These are phyloP conservation scores for Boletus patriciae DNA, from an alignment of 768 basidiomycete species.

Conservation along the genomic window DNA sequence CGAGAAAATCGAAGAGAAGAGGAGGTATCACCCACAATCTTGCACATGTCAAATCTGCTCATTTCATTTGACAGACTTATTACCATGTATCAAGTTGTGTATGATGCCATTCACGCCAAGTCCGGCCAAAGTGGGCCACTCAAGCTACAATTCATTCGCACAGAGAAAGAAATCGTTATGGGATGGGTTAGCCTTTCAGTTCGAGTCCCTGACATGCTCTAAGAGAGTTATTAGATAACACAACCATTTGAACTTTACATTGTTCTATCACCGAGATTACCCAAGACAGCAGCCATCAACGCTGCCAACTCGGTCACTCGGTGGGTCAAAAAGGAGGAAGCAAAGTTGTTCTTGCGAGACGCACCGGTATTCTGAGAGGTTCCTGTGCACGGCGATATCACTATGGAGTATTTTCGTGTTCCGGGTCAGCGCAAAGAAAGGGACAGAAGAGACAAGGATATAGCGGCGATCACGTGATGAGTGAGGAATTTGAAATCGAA, in stretches of 20 bases:
- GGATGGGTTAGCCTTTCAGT: conserved; percentile 74
- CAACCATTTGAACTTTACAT: conserved; percentile 93
- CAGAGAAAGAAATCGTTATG: conserved; percentile 84
- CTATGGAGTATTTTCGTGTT: not conserved
- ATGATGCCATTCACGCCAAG: conserved; percentile 88
- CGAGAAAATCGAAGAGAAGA: conserved; percentile 54
- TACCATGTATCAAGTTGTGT: conserved; percentile 83
- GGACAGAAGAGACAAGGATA: not conserved
- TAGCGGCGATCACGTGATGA: conserved; percentile 20
- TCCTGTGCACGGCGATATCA: not conserved
- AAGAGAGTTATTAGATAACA: conserved; percentile 62
- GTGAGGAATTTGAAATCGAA: conserved; percentile 7
- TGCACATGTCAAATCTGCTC: conserved; percentile 4
- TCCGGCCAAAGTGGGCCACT: conserved; percentile 78
- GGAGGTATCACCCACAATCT: conserved; percentile 47
- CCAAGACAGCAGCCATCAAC: conserved; percentile 84
- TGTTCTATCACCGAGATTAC: conserved; percentile 74
- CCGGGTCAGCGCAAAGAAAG: too few species aligned
- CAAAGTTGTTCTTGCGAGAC: conserved; percentile 75
- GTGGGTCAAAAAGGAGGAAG: conserved; percentile 92
- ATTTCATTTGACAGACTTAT: conserved; percentile 53
- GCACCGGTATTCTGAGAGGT: conserved; percentile 77
- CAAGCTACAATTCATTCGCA: conserved; percentile 85
- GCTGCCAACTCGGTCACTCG: conserved; percentile 87
- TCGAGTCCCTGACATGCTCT: not conserved